These are phyloP conservation scores for Candida bentonensis DNA, from an alignment of 805 yeast genomes.

Conservation along the genomic window DNA sequence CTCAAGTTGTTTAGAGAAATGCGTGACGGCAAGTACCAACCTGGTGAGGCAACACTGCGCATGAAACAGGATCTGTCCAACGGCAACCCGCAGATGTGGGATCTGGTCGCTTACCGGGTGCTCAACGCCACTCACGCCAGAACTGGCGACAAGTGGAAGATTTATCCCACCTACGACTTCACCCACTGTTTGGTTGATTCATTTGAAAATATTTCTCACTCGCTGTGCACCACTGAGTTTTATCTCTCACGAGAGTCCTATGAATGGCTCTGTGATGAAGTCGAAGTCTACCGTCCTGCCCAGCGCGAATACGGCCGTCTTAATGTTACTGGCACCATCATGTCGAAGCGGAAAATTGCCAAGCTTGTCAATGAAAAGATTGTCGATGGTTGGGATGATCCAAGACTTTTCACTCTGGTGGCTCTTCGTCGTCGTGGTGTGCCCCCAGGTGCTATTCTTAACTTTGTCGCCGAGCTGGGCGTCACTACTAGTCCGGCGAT, in stretches of 20 bases:
- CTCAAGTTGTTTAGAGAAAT: constrained; percentile 72
- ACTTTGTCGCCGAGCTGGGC: constrained; percentile 88
- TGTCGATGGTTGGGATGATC: constrained; percentile 98
- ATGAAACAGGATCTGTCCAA: constrained; percentile 88
- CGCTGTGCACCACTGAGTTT: constrained; percentile 93
- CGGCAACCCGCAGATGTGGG: constrained; percentile 99
- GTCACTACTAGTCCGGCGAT: constrained; percentile 89
- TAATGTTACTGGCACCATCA: constrained; percentile 83
- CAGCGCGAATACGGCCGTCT: constrained; percentile 98
- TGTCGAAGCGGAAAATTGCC: constrained; percentile 93
- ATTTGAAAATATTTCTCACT: constrained; percentile 89
- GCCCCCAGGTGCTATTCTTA: constrained; percentile 94
- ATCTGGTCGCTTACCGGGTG: constrained; percentile 91
- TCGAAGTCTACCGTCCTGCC: constrained; percentile 93
- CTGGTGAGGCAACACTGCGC: constrained; percentile 88
- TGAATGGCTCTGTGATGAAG: constrained; percentile 95
- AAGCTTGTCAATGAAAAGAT: constrained; percentile 66
- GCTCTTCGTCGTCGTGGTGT: constrained; percentile 94
- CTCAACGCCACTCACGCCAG: constrained; percentile 87
- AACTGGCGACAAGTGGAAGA: constrained; percentile 95
- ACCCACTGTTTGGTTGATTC: constrained; percentile 99
- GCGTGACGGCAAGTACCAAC: constrained; percentile 78
- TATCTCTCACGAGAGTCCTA: constrained; percentile 84
- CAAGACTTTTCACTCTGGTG: constrained; percentile 87
- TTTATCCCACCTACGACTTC: constrained; percentile 96